Conservation (phyloP, 2,329 filamentous ascomycete species). For the Byssochlamys sp. region DNA sequence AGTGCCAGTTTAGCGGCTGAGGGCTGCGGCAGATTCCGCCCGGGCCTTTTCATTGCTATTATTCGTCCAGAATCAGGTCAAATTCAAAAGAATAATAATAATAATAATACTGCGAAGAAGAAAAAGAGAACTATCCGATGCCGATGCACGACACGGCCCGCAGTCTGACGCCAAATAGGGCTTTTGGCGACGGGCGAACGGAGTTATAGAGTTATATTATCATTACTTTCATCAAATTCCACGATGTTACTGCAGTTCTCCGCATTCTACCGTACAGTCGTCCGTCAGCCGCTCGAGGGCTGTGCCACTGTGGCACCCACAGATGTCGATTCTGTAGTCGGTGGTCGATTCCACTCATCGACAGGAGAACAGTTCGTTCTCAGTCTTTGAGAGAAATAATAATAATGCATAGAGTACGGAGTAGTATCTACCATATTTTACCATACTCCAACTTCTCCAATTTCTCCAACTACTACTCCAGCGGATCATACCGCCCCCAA, state of each 20-base stretch:
- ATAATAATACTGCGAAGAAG: too few species aligned
- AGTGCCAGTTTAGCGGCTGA: background rate
- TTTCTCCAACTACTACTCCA: background rate
- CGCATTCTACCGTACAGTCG: background rate
- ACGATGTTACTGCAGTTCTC: background rate
- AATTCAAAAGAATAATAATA: too few species aligned
- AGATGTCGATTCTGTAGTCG: background rate
- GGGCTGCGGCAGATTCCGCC: background rate
- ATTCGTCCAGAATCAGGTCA: background rate
- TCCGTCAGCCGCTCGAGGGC: too few species aligned
- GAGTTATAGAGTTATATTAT: too few species aligned
- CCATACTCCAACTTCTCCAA: too few species aligned
- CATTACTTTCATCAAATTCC: background rate
- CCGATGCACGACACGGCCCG: background rate
- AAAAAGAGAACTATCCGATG: background rate
- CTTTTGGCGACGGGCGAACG: background rate
- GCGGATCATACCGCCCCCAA: background rate
- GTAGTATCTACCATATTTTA: too few species aligned
- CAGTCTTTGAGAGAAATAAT: background rate
- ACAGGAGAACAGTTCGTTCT: background rate
- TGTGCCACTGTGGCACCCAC: background rate
- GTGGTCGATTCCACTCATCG: background rate
- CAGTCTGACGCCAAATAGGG: background rate
- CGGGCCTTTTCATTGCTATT: background rate
- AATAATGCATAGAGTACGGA: background rate